Percentiles rank a stretch among this genome's conserved stretches.
phyloP scores from a whole-genome alignment of 805 yeast genomes.

The Pichia pseudocactophila region DNA sequence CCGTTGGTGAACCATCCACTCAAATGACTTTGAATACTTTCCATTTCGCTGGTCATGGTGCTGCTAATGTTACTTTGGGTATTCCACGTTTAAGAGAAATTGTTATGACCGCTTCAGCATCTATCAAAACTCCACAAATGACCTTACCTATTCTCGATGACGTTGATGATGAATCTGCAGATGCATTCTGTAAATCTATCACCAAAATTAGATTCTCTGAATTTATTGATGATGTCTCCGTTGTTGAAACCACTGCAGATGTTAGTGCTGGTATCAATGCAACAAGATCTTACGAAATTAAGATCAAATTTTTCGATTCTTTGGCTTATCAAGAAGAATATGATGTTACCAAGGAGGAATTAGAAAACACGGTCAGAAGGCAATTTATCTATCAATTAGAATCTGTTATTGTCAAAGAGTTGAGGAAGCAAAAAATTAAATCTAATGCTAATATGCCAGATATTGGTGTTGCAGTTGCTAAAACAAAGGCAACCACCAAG shows the following conservation, averaged over 20 bases:
- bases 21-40: conserved; percentile 96
- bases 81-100: conserved; percentile 99
- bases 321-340: conserved; percentile 80
- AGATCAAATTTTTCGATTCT: conserved; percentile 64
- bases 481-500: conserved; percentile 34
- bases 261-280: conserved; percentile 31
- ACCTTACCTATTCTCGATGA: conserved; percentile 74
- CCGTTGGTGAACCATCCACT: conserved; percentile 98
- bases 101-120: conserved; percentile 96
- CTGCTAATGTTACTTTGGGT: conserved; percentile 98
- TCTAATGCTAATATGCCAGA: conserved; percentile 42
- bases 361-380: conserved; percentile 58
- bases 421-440: conserved; percentile 63
- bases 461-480: conserved; percentile 65
- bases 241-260: conserved; percentile 77
- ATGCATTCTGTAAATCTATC: conserved; percentile 84
- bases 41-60: conserved; percentile 99
- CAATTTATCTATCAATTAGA: conserved; percentile 68
- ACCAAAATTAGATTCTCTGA: conserved; percentile 81
- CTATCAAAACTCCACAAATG: conserved; percentile 99
- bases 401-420: conserved; percentile 63
- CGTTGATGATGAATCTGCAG: conserved; percentile 81
- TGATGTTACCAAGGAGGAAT: conserved; percentile 72
- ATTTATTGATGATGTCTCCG: conserved; percentile 75
- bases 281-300: conserved; percentile 65